A percentile compares a stretch with the other conserved stretches of the same genome.
phyloP scores from a whole-genome alignment of 108 stramenopile genomes.

The Bacterosira constricta region DNA sequence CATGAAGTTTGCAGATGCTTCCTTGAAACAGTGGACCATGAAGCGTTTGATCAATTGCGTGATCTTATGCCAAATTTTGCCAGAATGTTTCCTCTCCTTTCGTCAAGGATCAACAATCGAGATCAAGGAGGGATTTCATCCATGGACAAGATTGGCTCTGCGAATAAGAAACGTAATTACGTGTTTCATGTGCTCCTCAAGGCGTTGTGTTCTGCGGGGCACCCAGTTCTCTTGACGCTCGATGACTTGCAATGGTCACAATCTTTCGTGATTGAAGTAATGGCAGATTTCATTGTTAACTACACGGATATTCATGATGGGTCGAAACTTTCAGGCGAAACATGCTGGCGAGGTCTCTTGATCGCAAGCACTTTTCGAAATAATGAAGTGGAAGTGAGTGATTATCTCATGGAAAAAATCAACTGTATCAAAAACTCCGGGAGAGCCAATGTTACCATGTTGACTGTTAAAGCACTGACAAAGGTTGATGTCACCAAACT shows the following conservation, averaged over 20 bases:
- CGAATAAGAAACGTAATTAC: background rate
- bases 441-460: background rate
- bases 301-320: background rate
- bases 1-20: background rate
- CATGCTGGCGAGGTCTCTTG: background rate
- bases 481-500: background rate
- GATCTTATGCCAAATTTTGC: background rate
- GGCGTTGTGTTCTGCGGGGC: background rate
- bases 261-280: background rate
- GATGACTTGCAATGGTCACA: constrained; percentile 13
- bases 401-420: background rate
- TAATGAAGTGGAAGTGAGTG: background rate
- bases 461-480: background rate
- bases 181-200: background rate
- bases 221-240: background rate
- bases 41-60: background rate
- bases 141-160: background rate
- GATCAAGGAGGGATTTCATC: background rate
- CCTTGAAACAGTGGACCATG: background rate
- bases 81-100: background rate
- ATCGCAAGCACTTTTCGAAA: background rate
- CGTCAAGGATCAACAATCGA: background rate
- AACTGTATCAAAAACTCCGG: background rate
- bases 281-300: background rate
- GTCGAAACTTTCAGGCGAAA: no score